These are phyloP conservation scores for Neofusicoccum kwambonambiense DNA, from an alignment of 2,329 filamentous ascomycete species.

Conservation along the genomic window DNA sequence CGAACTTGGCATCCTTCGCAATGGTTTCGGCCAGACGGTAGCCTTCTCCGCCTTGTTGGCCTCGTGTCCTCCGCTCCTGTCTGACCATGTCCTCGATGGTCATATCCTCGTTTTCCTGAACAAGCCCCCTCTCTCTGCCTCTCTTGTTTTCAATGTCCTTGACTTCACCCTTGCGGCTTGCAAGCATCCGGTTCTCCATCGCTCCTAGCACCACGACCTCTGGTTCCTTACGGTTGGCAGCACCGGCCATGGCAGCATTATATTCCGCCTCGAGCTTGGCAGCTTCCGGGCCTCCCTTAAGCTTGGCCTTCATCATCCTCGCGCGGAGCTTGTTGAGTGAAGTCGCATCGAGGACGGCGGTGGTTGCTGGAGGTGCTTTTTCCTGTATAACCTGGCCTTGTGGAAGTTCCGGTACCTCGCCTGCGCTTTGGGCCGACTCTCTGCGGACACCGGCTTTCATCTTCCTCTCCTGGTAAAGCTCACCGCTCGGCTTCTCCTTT, in stretches of 20 bases:
- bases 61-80: slow-evolving; percentile 83
- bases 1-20: slow-evolving; percentile 86
- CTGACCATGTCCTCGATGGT: slow-evolving; percentile 94
- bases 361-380: slow-evolving; percentile 47
- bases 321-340: slow-evolving; percentile 86
- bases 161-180: slow-evolving; percentile 71
- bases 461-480: slow-evolving; percentile 77
- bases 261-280: slow-evolving; percentile 80
- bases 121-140: slow-evolving; percentile 77
- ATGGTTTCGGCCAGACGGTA: slow-evolving; percentile 86
- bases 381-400: slow-evolving; percentile 62
- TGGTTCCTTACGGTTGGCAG: slow-evolving; percentile 54
- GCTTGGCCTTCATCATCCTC: slow-evolving; percentile 92
- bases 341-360: slow-evolving; percentile 67
- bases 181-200: slow-evolving; percentile 87
- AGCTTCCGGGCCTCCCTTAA: slow-evolving; percentile 73
- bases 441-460: slow-evolving; percentile 55
- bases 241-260: slow-evolving; percentile 66
- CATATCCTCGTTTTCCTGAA: slow-evolving; percentile 95
- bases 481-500: slow-evolving; percentile 83
- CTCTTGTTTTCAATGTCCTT: slow-evolving; percentile 75
- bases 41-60: slow-evolving; percentile 75
- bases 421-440: slow-evolving; percentile 5
- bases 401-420: slow-evolving; percentile 28
- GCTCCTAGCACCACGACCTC: slow-evolving; percentile 78